These are phyloP conservation scores for Globisporangium parvum DNA, from an alignment of 352 stramenopile species.

Conservation along the genomic window DNA sequence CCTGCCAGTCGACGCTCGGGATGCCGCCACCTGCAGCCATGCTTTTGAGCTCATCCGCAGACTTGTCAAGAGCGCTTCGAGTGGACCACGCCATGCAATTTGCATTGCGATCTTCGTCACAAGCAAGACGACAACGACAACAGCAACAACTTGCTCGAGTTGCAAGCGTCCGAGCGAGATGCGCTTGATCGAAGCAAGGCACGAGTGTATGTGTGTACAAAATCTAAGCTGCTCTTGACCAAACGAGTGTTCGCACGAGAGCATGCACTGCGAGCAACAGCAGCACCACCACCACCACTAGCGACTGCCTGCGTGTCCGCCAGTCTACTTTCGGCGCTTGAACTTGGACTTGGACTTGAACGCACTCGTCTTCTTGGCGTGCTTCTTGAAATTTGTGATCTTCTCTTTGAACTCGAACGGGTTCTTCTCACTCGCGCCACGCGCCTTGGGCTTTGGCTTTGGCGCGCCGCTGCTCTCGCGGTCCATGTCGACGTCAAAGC, in stretches of 20 bases:
- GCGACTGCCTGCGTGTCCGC: too few relatives aligned
- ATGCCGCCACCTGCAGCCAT: slow-evolving; percentile 5
- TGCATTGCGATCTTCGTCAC: too few relatives aligned
- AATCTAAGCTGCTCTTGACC: too few relatives aligned
- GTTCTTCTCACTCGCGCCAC: slow-evolving; percentile 38
- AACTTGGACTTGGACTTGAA: slow-evolving; percentile 92
- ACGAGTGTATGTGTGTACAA: too few relatives aligned
- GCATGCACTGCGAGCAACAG: neutral
- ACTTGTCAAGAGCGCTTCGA: neutral
- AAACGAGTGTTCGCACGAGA: too few relatives aligned
- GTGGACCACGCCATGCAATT: neutral
- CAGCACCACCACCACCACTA: too few relatives aligned
- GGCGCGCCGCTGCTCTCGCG: slow-evolving; percentile 11
- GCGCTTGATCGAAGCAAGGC: too few relatives aligned
- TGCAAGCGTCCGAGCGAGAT: too few relatives aligned
- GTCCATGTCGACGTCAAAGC: slow-evolving; percentile 79
- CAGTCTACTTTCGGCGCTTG: slow-evolving; percentile 70
- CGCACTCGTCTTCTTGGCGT: slow-evolving; percentile 80
- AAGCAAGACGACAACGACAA: too few relatives aligned
- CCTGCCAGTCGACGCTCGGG: slow-evolving; percentile 10
- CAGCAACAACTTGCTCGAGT: too few relatives aligned
- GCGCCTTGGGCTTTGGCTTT: slow-evolving; percentile 31
- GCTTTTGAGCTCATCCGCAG: neutral
- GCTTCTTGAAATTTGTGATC: slow-evolving; percentile 88
- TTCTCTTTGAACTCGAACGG: slow-evolving; percentile 88